Conservation (phyloP, 2,329 filamentous ascomycete genomes). For the Monosporascus cannonballus region DNA sequence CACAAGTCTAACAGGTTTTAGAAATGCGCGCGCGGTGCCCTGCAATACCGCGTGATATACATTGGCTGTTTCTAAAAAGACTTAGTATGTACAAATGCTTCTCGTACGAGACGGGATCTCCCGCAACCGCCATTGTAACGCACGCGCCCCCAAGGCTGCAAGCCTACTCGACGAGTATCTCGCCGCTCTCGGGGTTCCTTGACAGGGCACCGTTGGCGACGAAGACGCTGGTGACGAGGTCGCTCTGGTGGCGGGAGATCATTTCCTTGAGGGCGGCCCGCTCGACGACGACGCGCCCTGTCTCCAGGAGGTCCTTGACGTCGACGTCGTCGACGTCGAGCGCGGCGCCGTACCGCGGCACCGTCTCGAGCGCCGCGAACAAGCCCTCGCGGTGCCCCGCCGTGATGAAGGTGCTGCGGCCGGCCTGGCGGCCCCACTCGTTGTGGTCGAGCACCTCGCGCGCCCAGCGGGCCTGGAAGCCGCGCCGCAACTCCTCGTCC, state of each 20-base stretch:
- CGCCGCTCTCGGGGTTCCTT: conserved; percentile 14
- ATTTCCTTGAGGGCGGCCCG: conserved; percentile 70
- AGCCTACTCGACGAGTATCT: conserved; percentile 23
- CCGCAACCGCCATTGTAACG: too few species aligned
- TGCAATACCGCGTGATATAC: too few species aligned
- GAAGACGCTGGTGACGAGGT: conserved; percentile 46
- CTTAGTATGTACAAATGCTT: too few species aligned
- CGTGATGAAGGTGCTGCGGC: conserved; percentile 73
- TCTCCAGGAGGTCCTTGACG: conserved; percentile 88
- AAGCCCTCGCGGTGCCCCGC: conserved; percentile 54
- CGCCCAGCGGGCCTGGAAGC: conserved; percentile 58
- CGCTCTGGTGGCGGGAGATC: conserved; percentile 65
- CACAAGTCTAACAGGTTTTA: too few species aligned
- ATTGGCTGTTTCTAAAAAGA: too few species aligned
- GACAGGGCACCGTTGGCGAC: conserved; percentile 30
- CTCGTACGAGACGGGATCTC: too few species aligned
- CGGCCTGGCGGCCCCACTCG: conserved; percentile 59
- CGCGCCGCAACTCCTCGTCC: conserved; percentile 42
- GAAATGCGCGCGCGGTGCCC: too few species aligned
- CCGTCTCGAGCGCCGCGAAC: conserved; percentile 57
- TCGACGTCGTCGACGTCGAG: conserved; percentile 75
- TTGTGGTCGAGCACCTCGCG: conserved; percentile 65
- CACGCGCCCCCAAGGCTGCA: neutral
- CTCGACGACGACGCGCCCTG: conserved; percentile 82
- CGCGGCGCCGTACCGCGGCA: conserved; percentile 62